A percentile compares a stretch with the other conserved stretches of the same genome.
These are phyloP conservation scores for Euphrasia arctica DNA, from an alignment of 305 asterid species.

Conservation along the genomic window DNA sequence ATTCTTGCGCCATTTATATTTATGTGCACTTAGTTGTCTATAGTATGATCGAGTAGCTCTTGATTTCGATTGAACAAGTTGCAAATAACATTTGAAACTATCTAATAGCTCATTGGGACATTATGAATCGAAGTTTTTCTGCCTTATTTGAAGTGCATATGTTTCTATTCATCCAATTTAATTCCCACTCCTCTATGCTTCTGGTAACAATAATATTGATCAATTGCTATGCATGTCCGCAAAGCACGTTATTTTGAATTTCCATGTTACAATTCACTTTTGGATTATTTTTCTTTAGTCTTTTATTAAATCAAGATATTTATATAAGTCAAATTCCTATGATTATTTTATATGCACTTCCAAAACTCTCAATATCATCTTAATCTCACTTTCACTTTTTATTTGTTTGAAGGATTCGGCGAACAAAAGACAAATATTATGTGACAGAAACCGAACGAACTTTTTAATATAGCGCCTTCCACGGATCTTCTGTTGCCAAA, in stretches of 20 bases:
- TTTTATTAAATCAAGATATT: neutral
- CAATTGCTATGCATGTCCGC: no score
- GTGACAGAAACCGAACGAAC: constrained; percentile 86
- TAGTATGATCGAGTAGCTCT: neutral
- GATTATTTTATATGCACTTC: constrained; percentile 15
- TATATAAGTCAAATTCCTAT: constrained; percentile 3
- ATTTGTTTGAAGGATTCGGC: constrained; percentile 70
- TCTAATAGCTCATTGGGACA: no score
- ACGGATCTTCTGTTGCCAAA: constrained; percentile 41
- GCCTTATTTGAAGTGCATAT: no score
- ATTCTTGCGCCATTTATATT: constrained; percentile 5
- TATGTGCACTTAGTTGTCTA: neutral
- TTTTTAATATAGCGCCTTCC: constrained; percentile 62
- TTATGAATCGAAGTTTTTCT: no score
- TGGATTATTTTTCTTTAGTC: no score
- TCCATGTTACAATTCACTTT: no score
- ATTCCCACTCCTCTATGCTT: no score
- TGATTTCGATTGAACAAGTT: no score
- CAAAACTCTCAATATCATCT: neutral
- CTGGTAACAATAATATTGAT: no score
- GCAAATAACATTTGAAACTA: no score
- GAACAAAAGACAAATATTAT: constrained; percentile 28
- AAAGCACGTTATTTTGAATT: no score
- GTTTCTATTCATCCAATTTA: no score
- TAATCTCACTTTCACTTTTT: constrained; percentile 20